These are phyloP conservation scores for Ramularia collo-cygni DNA, from an alignment of 2,329 filamentous ascomycete genomes.

Conservation along the genomic window DNA sequence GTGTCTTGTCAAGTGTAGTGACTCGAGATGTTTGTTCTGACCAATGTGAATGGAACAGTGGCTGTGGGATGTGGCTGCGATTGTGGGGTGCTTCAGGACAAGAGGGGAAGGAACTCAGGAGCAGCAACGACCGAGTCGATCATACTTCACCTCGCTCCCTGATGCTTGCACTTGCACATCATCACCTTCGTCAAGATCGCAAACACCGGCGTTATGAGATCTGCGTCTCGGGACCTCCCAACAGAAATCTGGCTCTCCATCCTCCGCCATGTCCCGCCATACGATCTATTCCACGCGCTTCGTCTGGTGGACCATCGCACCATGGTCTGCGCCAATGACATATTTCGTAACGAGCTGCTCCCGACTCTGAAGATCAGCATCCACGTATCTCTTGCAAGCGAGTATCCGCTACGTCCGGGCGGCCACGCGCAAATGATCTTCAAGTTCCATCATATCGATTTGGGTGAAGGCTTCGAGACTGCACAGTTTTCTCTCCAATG, in stretches of 20 bases:
- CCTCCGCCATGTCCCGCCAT: slow-evolving; percentile 1
- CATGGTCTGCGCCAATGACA: slow-evolving; percentile 1
- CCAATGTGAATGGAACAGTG: too few species aligned
- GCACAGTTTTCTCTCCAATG: background rate
- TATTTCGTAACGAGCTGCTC: slow-evolving; percentile 3
- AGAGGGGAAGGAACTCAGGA: too few species aligned
- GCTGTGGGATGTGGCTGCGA: too few species aligned
- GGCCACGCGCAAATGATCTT: background rate
- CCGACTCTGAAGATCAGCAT: slow-evolving; percentile 2
- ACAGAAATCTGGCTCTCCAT: slow-evolving; percentile 6
- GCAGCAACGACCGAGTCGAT: too few species aligned
- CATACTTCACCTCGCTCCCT: too few species aligned
- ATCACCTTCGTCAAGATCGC: too few species aligned
- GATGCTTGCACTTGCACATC: too few species aligned
- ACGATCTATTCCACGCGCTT: slow-evolving; percentile 1
- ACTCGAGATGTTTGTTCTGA: too few species aligned
- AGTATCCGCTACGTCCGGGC: background rate
- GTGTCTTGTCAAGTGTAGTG: too few species aligned
- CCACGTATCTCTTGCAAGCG: background rate
- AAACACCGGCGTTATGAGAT: background rate
- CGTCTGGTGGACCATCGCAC: slow-evolving; percentile 1
- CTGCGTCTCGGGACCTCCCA: slow-evolving; percentile 4
- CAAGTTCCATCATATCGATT: background rate
- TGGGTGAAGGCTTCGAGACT: background rate
- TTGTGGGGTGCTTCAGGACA: too few species aligned